phyloP scores from a whole-genome alignment of 192 early-diverging fungal genomes.

The Cladochytrium replicatum region DNA sequence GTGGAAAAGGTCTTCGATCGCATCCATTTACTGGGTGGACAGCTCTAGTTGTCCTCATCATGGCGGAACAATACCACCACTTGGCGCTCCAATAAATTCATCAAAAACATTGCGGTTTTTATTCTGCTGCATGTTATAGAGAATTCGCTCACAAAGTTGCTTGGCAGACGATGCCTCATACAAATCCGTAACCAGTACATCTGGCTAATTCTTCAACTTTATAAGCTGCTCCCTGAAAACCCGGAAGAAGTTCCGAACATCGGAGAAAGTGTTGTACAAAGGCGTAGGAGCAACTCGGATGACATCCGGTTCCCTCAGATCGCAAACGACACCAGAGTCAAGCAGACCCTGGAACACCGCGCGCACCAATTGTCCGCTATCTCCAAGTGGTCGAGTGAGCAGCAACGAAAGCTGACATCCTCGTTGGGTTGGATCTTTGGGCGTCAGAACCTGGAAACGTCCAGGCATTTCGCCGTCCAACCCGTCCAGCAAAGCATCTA shows the following conservation, averaged over 20 bases:
- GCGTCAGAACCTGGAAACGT: constrained; percentile 66
- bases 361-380: constrained; percentile 44
- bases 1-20: constrained; percentile 65
- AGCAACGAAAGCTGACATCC: constrained; percentile 82
- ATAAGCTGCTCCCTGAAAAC: constrained; percentile 41
- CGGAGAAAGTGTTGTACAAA: constrained; percentile 79
- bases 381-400: too few species aligned
- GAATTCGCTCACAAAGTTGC: too few species aligned
- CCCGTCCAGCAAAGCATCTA: constrained; percentile 60
- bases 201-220: too few species aligned
- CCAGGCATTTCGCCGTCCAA: constrained; percentile 19
- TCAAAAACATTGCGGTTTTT: too few species aligned
- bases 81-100: too few species aligned
- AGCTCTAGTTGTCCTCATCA: constrained; percentile 66
- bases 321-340: constrained; percentile 61
- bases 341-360: constrained; percentile 55
- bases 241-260: constrained; percentile 60
- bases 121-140: too few species aligned
- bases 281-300: constrained; percentile 85
- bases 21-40: constrained; percentile 98
- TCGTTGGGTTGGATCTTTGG: constrained; percentile 56
- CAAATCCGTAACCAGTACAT: too few species aligned
- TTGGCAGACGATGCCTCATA: too few species aligned
- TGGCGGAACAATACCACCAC: constrained; percentile 84
- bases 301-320: constrained; percentile 83